Base-by-base conservation (phyloP, 345 rosid species). In the Camelina neglecta region DNA sequence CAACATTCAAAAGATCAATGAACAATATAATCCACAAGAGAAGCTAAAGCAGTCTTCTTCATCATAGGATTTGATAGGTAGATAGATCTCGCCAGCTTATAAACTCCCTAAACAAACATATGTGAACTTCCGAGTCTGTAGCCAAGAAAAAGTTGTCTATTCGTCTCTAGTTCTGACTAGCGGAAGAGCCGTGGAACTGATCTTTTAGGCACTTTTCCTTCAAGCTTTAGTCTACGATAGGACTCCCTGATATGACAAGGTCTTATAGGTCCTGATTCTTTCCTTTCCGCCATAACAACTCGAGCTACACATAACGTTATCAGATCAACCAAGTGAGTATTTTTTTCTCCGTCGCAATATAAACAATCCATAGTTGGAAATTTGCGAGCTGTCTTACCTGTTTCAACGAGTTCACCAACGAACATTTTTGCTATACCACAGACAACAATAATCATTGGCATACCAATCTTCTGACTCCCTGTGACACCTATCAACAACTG, bases 371-470 rank as follows among this genome's bases (percentile, higher is more conserved):
- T 1, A 1, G 5, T 0, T 2, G 5, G 7, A 26, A 39, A 16
- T 3, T 3, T 3, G 9, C 0, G 4, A 1, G 0, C 16, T 2
- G 0, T 8, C 48, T 51, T 56, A 90, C 99, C 98, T 84, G 90
- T 91, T 83, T 96, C 99, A 31, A 96, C 85, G 58, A 93, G 93
- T 72, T 96, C 98, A n/a, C 98, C 98, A n/a, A 93, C 99, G 81
- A 93, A 96, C 99, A 96, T 88, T 83, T 96, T 96, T 8, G 96
- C 95, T 36, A 96, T 93, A 60, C 98, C 98, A 67, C 96, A 93
- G 55, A 86, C 90, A 5, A 85, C 97, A 45, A 91, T 96, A 3
- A 89, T 88, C 87, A 96, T 86, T 13, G 97, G 99, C 69, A 87
- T 48, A 57, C 66, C 58, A 67, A 89, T 81, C 83, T 93, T 96